Evolutionary conservation across 2,329 filamentous ascomycete species (phyloP).

Genomic region (Cladosporium sp.): DNA sequence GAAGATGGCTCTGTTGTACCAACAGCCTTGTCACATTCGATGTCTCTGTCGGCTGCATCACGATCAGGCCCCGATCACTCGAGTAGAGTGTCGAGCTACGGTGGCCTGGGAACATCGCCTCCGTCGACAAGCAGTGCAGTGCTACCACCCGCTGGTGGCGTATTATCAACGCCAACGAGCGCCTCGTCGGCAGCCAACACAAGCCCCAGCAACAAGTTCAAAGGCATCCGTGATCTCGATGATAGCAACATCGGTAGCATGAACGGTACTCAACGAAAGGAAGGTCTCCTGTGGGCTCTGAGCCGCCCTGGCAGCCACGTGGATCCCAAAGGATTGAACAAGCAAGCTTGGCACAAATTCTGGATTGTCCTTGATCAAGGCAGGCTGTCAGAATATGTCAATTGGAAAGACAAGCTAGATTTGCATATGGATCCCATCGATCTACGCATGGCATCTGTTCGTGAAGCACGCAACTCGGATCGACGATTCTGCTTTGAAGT

Average conservation of each 20-base stretch:
- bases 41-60: constrained; percentile 24
- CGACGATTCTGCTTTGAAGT: constrained; percentile 97
- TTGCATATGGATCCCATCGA: constrained; percentile 98
- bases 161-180: constrained; percentile 20
- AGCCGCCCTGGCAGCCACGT: constrained; percentile 91
- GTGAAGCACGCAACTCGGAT: constrained; percentile 91
- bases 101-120: constrained; percentile 21
- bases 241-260: constrained; percentile 57
- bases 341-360: constrained; percentile 99
- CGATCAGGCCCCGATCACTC: constrained; percentile 23
- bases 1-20: constrained; percentile 29
- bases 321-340: constrained; percentile 91
- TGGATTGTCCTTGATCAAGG: constrained; percentile 98
- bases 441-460: constrained; percentile 90
- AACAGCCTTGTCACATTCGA: constrained; percentile 23
- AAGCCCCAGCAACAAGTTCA: constrained; percentile 61
- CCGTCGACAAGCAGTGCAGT: constrained; percentile 22
- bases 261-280: constrained; percentile 70
- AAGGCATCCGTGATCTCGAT: constrained; percentile 86
- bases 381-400: constrained; percentile 95
- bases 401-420: constrained; percentile 97
- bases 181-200: constrained; percentile 15
- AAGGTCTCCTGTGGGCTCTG: constrained; percentile 90
- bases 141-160: constrained; percentile 21
- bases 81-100: constrained; percentile 21